Conservation (phyloP, 179 eudicot genomes). For the Silene noctiflora region DNA sequence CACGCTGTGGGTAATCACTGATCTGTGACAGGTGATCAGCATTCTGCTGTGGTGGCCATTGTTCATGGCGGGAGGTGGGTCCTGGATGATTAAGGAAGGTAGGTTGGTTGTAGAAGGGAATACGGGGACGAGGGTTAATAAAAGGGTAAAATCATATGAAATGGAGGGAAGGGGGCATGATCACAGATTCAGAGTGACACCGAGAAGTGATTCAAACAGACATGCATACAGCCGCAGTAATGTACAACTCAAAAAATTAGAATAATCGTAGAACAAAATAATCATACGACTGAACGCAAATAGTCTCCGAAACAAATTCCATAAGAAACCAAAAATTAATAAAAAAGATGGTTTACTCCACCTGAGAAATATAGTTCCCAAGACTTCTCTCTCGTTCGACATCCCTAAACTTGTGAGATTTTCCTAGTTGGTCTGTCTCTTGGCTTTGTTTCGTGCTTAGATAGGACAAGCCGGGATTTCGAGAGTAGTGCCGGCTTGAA, state of each 20-base stretch:
- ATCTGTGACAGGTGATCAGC: too few relatives aligned
- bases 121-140: too few relatives aligned
- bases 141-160: too few relatives aligned
- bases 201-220: not conserved
- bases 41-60: too few relatives aligned
- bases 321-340: slow-evolving; percentile 21
- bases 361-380: slow-evolving; percentile 33
- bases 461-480: slow-evolving; percentile 84
- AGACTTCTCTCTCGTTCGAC: slow-evolving; percentile 29
- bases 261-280: not conserved
- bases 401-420: slow-evolving; percentile 14
- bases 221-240: not conserved
- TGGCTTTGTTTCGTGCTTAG: slow-evolving; percentile 32
- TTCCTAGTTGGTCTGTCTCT: slow-evolving; percentile 1
- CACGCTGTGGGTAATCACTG: too few relatives aligned
- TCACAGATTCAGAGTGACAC: not conserved
- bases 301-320: slow-evolving; percentile 18
- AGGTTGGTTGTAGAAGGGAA: too few relatives aligned
- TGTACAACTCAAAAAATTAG: not conserved
- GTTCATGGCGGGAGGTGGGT: too few relatives aligned
- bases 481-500: slow-evolving; percentile 75
- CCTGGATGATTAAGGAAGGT: too few relatives aligned
- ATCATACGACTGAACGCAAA: not conserved
- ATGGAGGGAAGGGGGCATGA: not conserved
- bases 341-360: slow-evolving; percentile 41